These are phyloP conservation scores for Fagus sylvatica DNA, from an alignment of 306 rosid species.

Conservation along the genomic window DNA sequence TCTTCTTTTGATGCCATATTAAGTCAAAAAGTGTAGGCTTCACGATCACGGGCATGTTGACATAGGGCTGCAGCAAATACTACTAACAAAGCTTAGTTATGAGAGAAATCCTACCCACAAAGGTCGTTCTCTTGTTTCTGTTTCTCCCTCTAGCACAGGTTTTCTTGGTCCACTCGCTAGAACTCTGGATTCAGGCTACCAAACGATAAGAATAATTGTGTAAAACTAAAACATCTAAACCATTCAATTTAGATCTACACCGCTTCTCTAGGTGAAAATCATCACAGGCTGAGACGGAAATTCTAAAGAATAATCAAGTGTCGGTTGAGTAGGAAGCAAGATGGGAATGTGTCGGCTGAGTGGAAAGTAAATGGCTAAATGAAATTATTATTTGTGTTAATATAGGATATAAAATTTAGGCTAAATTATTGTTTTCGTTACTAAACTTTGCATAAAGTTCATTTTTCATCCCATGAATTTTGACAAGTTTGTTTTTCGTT, in stretches of 20 bases:
- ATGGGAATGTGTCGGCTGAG: not conserved
- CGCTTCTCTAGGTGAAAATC: not conserved
- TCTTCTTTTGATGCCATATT: constrained; percentile 24
- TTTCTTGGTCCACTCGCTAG: not conserved
- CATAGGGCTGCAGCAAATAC: not conserved
- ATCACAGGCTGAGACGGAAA: not conserved
- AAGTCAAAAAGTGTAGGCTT: constrained; percentile 36
- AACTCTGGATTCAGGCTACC: not conserved
- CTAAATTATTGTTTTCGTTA: too few relatives aligned
- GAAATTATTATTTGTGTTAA: too few relatives aligned
- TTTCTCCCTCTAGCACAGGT: not conserved
- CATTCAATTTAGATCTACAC: not conserved
- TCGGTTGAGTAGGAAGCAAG: not conserved
- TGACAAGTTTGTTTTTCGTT: too few relatives aligned
- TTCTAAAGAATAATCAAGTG: not conserved
- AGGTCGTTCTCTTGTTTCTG: not conserved
- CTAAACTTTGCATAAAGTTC: too few relatives aligned
- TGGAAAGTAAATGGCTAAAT: not conserved
- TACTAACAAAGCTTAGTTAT: not conserved
- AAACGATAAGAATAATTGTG: not conserved
- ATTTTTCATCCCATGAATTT: too few relatives aligned
- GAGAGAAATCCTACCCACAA: not conserved
- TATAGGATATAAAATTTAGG: too few relatives aligned
- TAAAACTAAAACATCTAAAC: not conserved
- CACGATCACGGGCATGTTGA: constrained; percentile 41